phyloP scores from a whole-genome alignment of 2,329 filamentous ascomycete species.

The Colletotrichum sublineola region DNA sequence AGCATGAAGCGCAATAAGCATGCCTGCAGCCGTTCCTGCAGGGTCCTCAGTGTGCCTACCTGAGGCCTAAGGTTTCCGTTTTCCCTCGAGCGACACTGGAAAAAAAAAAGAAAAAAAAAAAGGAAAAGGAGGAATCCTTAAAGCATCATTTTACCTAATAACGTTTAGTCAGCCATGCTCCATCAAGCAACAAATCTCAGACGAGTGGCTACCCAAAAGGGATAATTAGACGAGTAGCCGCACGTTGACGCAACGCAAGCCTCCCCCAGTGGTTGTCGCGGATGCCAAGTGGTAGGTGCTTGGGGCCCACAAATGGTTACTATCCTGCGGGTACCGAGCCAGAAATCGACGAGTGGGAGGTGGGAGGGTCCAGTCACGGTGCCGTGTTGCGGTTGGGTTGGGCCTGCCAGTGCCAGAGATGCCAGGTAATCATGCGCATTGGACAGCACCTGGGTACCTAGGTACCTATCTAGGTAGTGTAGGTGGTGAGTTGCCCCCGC shows the following conservation, averaged over 20 bases:
- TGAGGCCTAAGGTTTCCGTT: not conserved
- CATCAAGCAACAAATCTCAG: conserved; percentile 11
- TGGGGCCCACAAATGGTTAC: conserved; percentile 24
- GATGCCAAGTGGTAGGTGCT: conserved; percentile 30
- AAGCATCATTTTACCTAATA: not conserved
- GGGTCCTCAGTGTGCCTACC: conserved; percentile 7
- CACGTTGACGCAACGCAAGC: conserved; percentile 39
- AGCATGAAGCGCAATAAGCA: not conserved
- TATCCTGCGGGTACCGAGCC: conserved; percentile 29
- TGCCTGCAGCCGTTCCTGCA: conserved; percentile 4
- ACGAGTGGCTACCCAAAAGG: conserved; percentile 33
- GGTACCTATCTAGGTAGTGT: too few relatives aligned
- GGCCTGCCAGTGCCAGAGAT: conserved; percentile 17
- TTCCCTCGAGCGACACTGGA: not conserved
- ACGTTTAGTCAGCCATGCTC: conserved; percentile 24
- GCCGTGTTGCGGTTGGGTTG: conserved; percentile 4
- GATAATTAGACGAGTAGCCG: conserved; percentile 41
- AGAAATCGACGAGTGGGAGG: conserved; percentile 23
- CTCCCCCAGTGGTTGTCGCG: conserved; percentile 21
- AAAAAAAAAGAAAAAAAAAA: too few relatives aligned
- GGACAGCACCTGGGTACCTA: not conserved
- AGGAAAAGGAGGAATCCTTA: too few relatives aligned
- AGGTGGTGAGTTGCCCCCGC: not conserved
- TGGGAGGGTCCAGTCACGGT: conserved; percentile 12
- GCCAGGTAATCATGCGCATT: conserved; percentile 32